Evolutionary conservation across 495 filamentous ascomycete species (phyloP).

Genomic region (Xylaria longipes): DNA sequence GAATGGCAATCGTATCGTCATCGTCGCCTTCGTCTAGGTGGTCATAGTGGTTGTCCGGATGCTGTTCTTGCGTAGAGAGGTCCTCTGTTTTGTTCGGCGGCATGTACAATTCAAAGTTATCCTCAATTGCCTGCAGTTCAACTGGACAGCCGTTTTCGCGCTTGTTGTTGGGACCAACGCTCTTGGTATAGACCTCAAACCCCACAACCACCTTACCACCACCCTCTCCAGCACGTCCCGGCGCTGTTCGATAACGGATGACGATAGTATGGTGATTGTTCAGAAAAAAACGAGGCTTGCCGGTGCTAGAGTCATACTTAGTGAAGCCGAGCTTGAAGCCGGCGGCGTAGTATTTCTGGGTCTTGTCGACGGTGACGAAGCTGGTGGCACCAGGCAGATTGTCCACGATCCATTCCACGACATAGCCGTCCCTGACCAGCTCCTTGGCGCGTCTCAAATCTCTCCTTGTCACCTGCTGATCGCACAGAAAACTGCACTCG

Average conservation of each 20-base stretch:
- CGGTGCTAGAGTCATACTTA: conserved; percentile 66
- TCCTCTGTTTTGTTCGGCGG: conserved; percentile 63
- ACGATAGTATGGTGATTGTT: conserved; percentile 94
- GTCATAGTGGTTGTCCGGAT: conserved; percentile 63
- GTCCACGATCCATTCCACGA: conserved; percentile 95
- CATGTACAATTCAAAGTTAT: conserved; percentile 72
- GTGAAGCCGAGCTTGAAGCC: conserved; percentile 93
- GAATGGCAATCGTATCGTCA: conserved; percentile 74
- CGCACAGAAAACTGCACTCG: conserved; percentile 79
- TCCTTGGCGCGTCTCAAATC: conserved; percentile 75
- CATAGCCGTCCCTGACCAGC: conserved; percentile 82
- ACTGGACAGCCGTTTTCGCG: conserved; percentile 68
- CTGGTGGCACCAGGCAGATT: conserved; percentile 92
- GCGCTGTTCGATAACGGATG: conserved; percentile 79
- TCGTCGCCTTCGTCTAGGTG: conserved; percentile 63
- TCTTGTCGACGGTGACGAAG: conserved; percentile 90
- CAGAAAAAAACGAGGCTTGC: conserved; percentile 74
- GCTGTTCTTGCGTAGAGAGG: conserved; percentile 61
- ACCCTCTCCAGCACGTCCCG: conserved; percentile 68
- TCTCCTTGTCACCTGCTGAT: conserved; percentile 64
- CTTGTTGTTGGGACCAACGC: conserved; percentile 68
- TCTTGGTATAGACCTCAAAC: conserved; percentile 93
- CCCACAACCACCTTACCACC: conserved; percentile 86
- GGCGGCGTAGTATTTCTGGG: conserved; percentile 88
- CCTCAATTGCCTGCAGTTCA: conserved; percentile 65